phyloP scores from a whole-genome alignment of 257 asterid genomes.

The Lithospermum erythrorhizon region DNA sequence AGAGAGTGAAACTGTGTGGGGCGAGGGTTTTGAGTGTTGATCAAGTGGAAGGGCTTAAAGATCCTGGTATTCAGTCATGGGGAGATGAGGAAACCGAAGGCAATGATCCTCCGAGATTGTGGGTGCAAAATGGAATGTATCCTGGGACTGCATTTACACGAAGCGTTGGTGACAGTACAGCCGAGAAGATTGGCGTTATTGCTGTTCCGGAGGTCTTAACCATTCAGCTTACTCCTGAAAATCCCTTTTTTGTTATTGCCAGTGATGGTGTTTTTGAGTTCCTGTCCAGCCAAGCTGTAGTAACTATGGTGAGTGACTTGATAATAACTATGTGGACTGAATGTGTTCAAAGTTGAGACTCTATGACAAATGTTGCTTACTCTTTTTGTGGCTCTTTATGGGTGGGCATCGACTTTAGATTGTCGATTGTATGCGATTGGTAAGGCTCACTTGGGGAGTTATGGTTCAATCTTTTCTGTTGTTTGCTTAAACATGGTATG shows the following conservation, averaged over 20 bases:
- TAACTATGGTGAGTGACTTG: neutral
- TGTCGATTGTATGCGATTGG: no score
- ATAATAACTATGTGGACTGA: neutral
- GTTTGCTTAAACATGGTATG: no score
- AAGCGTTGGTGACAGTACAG: neutral
- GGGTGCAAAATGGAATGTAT: conserved; percentile 4
- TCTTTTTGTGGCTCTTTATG: neutral
- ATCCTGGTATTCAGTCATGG: conserved; percentile 2
- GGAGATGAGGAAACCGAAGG: conserved; percentile 4
- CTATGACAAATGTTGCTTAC: neutral
- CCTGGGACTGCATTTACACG: conserved; percentile 3
- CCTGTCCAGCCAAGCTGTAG: conserved; percentile 3
- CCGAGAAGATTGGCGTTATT: conserved; percentile 1
- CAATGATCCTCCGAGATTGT: conserved; percentile 1
- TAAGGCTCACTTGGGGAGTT: no score
- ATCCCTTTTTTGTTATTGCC: conserved; percentile 3
- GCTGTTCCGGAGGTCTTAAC: conserved; percentile 4
- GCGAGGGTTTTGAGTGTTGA: conserved; percentile 3
- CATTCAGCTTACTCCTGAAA: neutral
- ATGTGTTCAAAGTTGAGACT: neutral
- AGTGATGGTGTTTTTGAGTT: conserved; percentile 2
- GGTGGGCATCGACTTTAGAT: no score
- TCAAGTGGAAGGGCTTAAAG: conserved; percentile 3
- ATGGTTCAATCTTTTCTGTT: no score
- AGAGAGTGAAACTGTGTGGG: conserved; percentile 3